Base-by-base conservation (phyloP, 177 flowering plant species). In the Tripterygium wilfordii region DNA sequence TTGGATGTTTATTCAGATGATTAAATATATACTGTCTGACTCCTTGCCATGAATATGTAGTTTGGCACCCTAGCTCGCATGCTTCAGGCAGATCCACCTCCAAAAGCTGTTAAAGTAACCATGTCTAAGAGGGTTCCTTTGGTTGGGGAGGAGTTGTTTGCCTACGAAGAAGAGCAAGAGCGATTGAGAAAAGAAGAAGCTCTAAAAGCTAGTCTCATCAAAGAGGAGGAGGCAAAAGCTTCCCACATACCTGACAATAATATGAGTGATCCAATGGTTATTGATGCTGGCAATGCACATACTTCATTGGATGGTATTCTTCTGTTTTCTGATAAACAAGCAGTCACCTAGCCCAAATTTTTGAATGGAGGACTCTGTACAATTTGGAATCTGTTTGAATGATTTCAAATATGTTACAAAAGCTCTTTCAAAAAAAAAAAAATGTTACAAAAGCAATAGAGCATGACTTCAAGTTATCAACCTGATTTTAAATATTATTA, bases 71-170 rank as follows among this genome's bases (percentile, higher is more conserved):
- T 85, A 61, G 96, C 98, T 49, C 92, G 96, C 13, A 82, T 82
- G 84, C 98, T 92, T 72, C 98, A 92, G 70, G 82, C 89, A 37
- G 96, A 85, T 69, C 98, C 98, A 51, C 98, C 98, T 56, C 98
- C 98, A 47, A 92, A 84, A 74, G 90, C 85, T 74, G 96, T 92
- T 49, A 92, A 92, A 71, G 94, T 88, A 43, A 79, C 82, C 35
- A 62, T 92, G 74, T 68, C 95, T 49, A 75, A 72, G 72, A 82
- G 98, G 62, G 81, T 92, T 61, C 96, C 95, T 36, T 79, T 92
- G 71, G 95, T 79, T 60, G 98, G 98, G 33, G 98, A 92, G 49
- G 98, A 92, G 73, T 71, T 92, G 40, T 65, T 73, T 61, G 89
- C 96, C 33, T 92, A 88, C 70, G 98, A 92, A 75, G 96, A 91